Conservation (phyloP, 1,284 basidiomycete species). For the Trametes versicolor region DNA sequence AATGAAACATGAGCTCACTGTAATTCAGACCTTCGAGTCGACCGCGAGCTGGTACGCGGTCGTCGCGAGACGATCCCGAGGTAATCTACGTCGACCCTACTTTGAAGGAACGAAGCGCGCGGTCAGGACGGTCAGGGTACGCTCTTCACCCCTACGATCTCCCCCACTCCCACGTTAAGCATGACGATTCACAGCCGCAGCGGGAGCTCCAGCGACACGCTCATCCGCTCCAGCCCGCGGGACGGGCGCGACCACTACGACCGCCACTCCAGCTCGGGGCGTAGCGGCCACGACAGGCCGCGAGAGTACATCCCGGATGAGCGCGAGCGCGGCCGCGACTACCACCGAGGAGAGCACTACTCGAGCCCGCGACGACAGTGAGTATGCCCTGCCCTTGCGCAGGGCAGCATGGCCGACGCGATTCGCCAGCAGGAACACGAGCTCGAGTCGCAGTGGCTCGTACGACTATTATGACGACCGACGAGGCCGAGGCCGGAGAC, state of each 20-base stretch:
- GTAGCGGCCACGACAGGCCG: constrained; percentile 19
- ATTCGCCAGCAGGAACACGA: constrained; percentile 18
- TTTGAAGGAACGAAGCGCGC: constrained; percentile 20
- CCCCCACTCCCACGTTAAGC: constrained; percentile 4
- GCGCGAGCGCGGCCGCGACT: constrained; percentile 25
- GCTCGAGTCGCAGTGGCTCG: constrained; percentile 22
- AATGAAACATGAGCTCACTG: constrained; percentile 5
- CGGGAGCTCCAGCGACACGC: constrained; percentile 32
- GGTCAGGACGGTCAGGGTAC: constrained; percentile 26
- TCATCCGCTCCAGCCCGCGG: constrained; percentile 29
- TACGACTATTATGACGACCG: constrained; percentile 19
- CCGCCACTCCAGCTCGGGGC: constrained; percentile 27
- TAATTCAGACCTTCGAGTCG: constrained; percentile 27
- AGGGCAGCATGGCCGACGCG: neutral
- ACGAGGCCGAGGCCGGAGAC: constrained; percentile 17
- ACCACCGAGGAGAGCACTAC: constrained; percentile 18
- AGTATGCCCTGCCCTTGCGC: constrained; percentile 19
- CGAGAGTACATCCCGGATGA: constrained; percentile 17
- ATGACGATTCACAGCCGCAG: constrained; percentile 11
- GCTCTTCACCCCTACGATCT: neutral
- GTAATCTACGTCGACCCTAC: constrained; percentile 24
- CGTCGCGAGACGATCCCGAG: constrained; percentile 23
- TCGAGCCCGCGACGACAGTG: constrained; percentile 18
- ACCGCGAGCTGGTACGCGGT: constrained; percentile 27
- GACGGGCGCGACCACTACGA: constrained; percentile 6